Evolutionary conservation across 495 filamentous ascomycete species (phyloP).

Genomic region (Xylaria scruposa): DNA sequence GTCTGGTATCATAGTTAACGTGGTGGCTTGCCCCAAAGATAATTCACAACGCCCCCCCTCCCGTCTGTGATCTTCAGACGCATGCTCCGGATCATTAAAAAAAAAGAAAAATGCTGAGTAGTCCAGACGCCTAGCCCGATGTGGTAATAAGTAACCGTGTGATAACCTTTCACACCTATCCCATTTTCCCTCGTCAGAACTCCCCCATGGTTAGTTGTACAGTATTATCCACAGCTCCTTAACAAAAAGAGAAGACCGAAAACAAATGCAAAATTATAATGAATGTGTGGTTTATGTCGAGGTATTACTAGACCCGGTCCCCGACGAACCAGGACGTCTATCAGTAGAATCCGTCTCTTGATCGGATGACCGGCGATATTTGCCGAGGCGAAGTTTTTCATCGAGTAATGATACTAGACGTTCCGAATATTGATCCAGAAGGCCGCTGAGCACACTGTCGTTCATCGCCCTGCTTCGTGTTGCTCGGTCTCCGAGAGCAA

Average conservation of each 20-base stretch:
- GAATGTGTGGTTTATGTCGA: constrained; percentile 33
- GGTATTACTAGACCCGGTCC: constrained; percentile 34
- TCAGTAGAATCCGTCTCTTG: constrained; percentile 39
- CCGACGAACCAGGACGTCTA: constrained; percentile 39
- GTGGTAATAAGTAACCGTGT: neutral
- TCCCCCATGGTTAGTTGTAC: constrained; percentile 11
- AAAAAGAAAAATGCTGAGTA: constrained; percentile 11
- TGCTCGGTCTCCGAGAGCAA: constrained; percentile 68
- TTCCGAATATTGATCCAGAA: constrained; percentile 77
- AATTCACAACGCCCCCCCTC: constrained; percentile 21
- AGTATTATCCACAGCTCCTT: constrained; percentile 18
- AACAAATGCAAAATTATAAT: constrained; percentile 35
- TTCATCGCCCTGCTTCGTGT: constrained; percentile 59
- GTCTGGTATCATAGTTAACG: constrained; percentile 20
- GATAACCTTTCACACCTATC: constrained; percentile 12
- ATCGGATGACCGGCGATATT: constrained; percentile 35
- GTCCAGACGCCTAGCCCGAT: constrained; percentile 6
- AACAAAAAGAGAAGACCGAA: constrained; percentile 25
- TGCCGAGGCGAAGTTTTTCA: constrained; percentile 62
- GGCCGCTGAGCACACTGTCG: constrained; percentile 64
- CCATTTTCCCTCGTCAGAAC: neutral
- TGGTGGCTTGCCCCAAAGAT: constrained; percentile 1
- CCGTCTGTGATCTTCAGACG: constrained; percentile 21
- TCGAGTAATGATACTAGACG: constrained; percentile 72
- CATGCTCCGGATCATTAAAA: constrained; percentile 1